Evolutionary conservation across 257 asterid genomes (phyloP).

Genomic region (Anisodus acutangulus): DNA sequence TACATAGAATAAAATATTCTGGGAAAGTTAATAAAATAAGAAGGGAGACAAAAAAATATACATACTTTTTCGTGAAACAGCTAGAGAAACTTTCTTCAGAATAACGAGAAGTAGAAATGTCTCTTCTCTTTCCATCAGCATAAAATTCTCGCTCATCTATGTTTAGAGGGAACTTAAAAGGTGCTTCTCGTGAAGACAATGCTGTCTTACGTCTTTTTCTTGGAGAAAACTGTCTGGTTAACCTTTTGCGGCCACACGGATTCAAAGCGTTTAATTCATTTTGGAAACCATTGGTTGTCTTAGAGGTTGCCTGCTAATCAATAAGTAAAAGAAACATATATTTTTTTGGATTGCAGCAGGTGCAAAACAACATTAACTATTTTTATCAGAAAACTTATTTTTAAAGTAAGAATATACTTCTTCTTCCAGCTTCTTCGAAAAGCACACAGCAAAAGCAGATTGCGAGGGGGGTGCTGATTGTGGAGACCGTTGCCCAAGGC

Average conservation of each 20-base stretch:
- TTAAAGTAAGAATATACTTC: conserved; percentile 31
- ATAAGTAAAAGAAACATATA: conserved; percentile 32
- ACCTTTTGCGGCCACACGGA: conserved; percentile 37
- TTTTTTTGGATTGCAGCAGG: background rate
- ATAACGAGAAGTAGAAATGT: conserved; percentile 36
- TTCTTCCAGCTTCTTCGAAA: conserved; percentile 49
- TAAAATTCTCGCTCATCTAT: conserved; percentile 40
- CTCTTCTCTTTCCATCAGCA: conserved; percentile 41
- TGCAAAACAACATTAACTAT: background rate
- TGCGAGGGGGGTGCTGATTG: conserved; percentile 37
- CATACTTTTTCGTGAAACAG: conserved; percentile 51
- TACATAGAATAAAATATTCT: background rate
- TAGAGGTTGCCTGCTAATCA: conserved; percentile 46
- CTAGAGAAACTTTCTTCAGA: conserved; percentile 40
- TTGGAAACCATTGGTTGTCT: conserved; percentile 39
- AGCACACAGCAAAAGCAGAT: conserved; percentile 45
- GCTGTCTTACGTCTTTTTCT: conserved; percentile 40
- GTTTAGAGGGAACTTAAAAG: conserved; percentile 53
- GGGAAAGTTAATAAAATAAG: conserved; percentile 28
- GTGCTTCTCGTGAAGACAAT: conserved; percentile 49
- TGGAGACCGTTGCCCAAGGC: conserved; percentile 42
- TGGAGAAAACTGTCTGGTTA: conserved; percentile 33
- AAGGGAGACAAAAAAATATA: conserved; percentile 18
- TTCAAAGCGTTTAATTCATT: conserved; percentile 52
- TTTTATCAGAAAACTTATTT: conserved; percentile 2